phyloP scores from a whole-genome alignment of 2,329 filamentous ascomycete genomes.

The Aureobasidium pullulans region DNA sequence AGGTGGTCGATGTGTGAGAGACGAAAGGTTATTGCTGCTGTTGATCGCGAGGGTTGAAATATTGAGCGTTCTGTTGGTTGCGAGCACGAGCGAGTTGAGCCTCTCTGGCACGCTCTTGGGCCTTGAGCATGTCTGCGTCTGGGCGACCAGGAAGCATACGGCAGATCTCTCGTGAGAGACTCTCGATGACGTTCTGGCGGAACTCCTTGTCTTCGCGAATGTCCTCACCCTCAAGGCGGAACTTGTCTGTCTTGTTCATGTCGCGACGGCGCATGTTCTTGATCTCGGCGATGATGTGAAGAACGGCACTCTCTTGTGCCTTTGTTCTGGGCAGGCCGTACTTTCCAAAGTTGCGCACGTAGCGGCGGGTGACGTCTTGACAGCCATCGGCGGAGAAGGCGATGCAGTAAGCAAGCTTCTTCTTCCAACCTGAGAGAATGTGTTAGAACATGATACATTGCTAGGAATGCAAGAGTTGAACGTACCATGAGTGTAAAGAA shows the following conservation, averaged over 20 bases:
- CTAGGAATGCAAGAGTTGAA: slow-evolving; percentile 15
- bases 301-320: slow-evolving; percentile 80
- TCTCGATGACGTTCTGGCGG: slow-evolving; percentile 63
- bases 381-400: slow-evolving; percentile 88
- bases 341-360: slow-evolving; percentile 61
- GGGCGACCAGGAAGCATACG: slow-evolving; percentile 53
- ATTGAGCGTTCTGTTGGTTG: slow-evolving; percentile 16
- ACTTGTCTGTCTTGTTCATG: slow-evolving; percentile 78
- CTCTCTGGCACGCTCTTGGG: slow-evolving; percentile 35
- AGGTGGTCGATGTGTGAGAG: neutral
- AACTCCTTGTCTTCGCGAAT: slow-evolving; percentile 68
- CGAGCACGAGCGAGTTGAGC: slow-evolving; percentile 19
- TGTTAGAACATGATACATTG: slow-evolving; percentile 16
- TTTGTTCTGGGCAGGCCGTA: slow-evolving; percentile 67
- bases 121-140: slow-evolving; percentile 41
- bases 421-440: slow-evolving; percentile 63
- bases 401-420: slow-evolving; percentile 94
- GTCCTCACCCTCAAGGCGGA: slow-evolving; percentile 74
- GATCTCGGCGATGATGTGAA: slow-evolving; percentile 90
- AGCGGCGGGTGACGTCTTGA: slow-evolving; percentile 60
- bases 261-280: slow-evolving; percentile 74
- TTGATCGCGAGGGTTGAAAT: slow-evolving; percentile 26
- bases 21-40: slow-evolving; percentile 25
- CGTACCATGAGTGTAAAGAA: slow-evolving; percentile 78
- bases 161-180: slow-evolving; percentile 65